Evolutionary conservation across 2,329 filamentous ascomycete species (phyloP), one percentile per base, ranked within the genome.

Genomic region (Phialophora tarda): DNA sequence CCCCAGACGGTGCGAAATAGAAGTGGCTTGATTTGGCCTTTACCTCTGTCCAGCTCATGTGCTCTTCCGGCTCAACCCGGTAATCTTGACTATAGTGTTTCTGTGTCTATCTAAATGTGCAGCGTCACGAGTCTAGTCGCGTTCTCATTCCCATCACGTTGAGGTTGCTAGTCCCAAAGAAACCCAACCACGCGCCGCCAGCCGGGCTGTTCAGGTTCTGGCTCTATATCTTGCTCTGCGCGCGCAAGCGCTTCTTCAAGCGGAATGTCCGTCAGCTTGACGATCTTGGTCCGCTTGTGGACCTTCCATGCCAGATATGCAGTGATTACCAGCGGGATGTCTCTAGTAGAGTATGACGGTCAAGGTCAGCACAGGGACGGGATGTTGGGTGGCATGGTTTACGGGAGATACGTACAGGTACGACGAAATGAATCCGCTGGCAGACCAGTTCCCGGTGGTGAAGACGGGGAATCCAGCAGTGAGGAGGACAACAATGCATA

Each of bases 391-490:
- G 53, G 6, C n/a, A 55, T n/a, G 17, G 53, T 2, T 8, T 28
- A 10, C 4, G 23, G 8, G 28, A 1, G n/a, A 28, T 5, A 61
- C 79, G 78, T 82, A 89, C 84, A 89, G 73, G 67, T 89, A 89
- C 0, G 86, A 83, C 0, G 87, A 88, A 1, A 89, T 82, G 69
- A 89, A 89, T 1, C 77, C 79, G 23, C 82, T 82, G 0, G 84
- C 73, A 63, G 84, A 79, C 86, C 86, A 89, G 64, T 85, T 83
- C 2, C 86, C 86, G 41, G 77, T 77, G 1, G 85, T 87, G 65
- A 89, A 89, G 3, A 86, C 85, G 1, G 79, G 67, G 71, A 92
- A 92, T 0, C 90, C 90, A 44, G 87, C 86, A 3, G 90, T 92
- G 48, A 92, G 80, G 3, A 93, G 78, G 66, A 92, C 88, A 48